Base-by-base conservation (phyloP, 371 early-diverging fungal genomes). In the Mucor racemosus region DNA sequence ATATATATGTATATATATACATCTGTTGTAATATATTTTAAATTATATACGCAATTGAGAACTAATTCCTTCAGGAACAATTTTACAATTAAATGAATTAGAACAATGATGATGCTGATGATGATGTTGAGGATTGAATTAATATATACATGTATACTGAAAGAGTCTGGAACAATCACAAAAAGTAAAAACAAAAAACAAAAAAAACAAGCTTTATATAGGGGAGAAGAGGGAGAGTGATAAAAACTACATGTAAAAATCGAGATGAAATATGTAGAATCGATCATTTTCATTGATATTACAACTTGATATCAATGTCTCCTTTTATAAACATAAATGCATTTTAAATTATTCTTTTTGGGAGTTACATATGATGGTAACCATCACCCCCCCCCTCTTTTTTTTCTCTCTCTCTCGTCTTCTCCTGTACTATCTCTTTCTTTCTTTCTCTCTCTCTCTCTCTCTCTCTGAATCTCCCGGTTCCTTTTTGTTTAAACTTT, bases 401-500 rank as follows among this genome's bases (percentile, higher is more conserved):
- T 19, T 9, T 17, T 1, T 56, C n/a, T 56, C 39, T 61, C 55
- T 35, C 10, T 60, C 7, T 54, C 10, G 4, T n/a, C n/a, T n/a
- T n/a, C n/a, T n/a, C n/a, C n/a, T n/a, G n/a, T n/a, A n/a, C n/a
- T n/a, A n/a, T n/a, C n/a, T n/a, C n/a, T n/a, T n/a, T n/a, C n/a
- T n/a, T n/a, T n/a, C n/a, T n/a, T n/a, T n/a, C n/a, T n/a, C 17
- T 58, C 31, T 39, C 36, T 60, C 48, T 65, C 4, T 19, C 38
- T 31, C 31, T 59, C 39, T n/a, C 14, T 44, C 17, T 38, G 38
- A 38, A 53, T 53, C 53, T 53, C 53, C 53, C 53, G 53, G 53
- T 53, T 53, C 53, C 53, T 53, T 53, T 53, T 53, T 5, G 53
- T 53, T 53, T 53, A 53, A 53, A 53, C 53, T 53, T 53, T 26